These are phyloP conservation scores for Cerioporus squamosus DNA, from an alignment of 1,284 basidiomycete species.

Conservation along the genomic window DNA sequence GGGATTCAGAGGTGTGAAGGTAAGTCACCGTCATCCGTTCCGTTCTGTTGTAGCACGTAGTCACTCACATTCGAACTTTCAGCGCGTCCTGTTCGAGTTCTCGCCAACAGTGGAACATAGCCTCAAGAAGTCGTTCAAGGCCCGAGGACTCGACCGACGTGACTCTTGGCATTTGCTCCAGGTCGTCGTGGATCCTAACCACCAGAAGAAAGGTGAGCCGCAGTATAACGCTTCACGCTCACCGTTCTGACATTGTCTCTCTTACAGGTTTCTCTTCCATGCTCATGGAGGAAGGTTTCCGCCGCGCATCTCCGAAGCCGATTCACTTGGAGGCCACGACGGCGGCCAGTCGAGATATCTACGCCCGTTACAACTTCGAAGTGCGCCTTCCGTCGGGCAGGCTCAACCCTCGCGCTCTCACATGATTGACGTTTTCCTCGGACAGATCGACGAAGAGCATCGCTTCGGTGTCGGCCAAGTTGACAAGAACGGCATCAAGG, in stretches of 20 bases:
- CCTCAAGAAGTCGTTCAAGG: slow-evolving; percentile 12
- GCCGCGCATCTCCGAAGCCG: slow-evolving; percentile 15
- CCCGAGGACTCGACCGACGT: slow-evolving; percentile 4
- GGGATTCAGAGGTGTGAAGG: slow-evolving; percentile 9
- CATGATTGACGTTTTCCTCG: too few species aligned
- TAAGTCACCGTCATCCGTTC: not conserved
- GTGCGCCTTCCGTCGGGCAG: too few species aligned
- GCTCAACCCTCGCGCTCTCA: too few species aligned
- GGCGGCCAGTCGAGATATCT: slow-evolving; percentile 21
- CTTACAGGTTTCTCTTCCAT: not conserved
- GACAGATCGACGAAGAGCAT: slow-evolving; percentile 24
- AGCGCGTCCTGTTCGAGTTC: slow-evolving; percentile 7
- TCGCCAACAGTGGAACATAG: slow-evolving; percentile 8
- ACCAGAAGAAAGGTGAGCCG: slow-evolving; percentile 18
- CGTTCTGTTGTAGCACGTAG: not conserved
- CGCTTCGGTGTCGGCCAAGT: slow-evolving; percentile 23
- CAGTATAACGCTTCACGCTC: too few species aligned
- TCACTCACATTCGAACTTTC: not conserved
- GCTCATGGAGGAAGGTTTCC: not conserved
- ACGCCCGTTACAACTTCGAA: slow-evolving; percentile 24
- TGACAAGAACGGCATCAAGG: slow-evolving; percentile 17
- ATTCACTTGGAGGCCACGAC: slow-evolving; percentile 26
- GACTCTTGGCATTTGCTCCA: slow-evolving; percentile 22
- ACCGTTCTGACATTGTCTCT: too few species aligned
- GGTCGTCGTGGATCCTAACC: slow-evolving; percentile 17